phyloP scores from a whole-genome alignment of 2,329 filamentous ascomycete species.

The Xylariaceae sp. region DNA sequence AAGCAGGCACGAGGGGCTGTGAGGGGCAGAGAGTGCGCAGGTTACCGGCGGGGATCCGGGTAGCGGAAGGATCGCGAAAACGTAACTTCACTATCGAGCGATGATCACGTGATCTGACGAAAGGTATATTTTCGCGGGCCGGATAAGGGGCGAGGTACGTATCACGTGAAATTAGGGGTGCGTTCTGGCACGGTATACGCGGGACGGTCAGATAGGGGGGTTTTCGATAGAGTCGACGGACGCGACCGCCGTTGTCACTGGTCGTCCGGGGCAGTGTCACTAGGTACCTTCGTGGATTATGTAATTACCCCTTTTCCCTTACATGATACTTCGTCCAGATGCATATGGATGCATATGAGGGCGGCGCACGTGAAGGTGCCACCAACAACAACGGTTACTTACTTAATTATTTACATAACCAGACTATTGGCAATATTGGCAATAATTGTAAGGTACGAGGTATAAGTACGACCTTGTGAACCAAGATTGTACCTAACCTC shows the following conservation, averaged over 20 bases:
- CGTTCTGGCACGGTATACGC: neutral
- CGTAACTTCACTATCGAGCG: neutral
- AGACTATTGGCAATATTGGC: neutral
- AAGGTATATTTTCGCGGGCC: no score
- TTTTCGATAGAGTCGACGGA: neutral
- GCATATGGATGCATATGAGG: neutral
- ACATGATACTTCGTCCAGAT: neutral
- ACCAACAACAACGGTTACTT: neutral
- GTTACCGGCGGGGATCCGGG: neutral
- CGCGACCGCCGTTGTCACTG: no score
- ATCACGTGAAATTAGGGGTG: neutral
- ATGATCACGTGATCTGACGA: neutral
- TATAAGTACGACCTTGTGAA: neutral
- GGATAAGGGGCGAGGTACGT: neutral
- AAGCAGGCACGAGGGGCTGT: neutral
- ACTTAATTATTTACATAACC: neutral
- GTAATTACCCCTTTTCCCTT: neutral
- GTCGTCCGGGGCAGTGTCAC: neutral
- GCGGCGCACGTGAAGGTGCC: neutral
- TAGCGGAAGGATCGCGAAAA: neutral
- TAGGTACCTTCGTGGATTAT: neutral
- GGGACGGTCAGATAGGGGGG: neutral
- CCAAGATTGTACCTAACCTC: neutral
- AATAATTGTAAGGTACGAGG: neutral
- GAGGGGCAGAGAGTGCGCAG: neutral